A percentile compares a stretch with the other conserved stretches of the same genome.
phyloP scores from a whole-genome alignment of 1,284 basidiomycete genomes.

The Rhodotorula mucilaginosa region DNA sequence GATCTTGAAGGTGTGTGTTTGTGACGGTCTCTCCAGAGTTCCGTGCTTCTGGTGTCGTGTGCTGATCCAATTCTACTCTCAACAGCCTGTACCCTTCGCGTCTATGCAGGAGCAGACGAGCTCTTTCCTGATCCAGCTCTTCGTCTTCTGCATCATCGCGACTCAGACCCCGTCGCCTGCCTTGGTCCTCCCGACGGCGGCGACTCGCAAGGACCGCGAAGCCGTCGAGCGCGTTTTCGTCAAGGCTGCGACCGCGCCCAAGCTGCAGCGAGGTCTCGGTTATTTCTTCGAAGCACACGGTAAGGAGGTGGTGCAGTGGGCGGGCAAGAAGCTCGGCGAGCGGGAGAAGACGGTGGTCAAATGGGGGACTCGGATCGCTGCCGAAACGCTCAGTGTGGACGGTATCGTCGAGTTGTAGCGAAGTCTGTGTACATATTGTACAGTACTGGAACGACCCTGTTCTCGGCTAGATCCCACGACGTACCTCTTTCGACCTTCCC shows the following conservation, averaged over 20 bases:
- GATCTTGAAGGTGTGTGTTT: conserved; percentile 69
- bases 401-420: conserved; percentile 45
- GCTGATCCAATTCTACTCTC: neutral
- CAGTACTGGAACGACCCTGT: neutral
- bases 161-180: conserved; percentile 69
- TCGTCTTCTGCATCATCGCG: conserved; percentile 66
- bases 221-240: conserved; percentile 70
- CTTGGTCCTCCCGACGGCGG: conserved; percentile 43
- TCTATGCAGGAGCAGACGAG: conserved; percentile 62
- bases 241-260: conserved; percentile 61
- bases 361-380: conserved; percentile 65
- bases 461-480: too few species aligned
- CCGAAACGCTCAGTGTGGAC: conserved; percentile 64
- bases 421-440: neutral
- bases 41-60: too few species aligned
- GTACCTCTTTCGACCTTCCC: too few species aligned
- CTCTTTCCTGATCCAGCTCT: conserved; percentile 66
- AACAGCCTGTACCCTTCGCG: conserved; percentile 79
- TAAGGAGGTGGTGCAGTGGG: conserved; percentile 49
- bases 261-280: conserved; percentile 64
- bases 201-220: conserved; percentile 50
- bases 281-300: conserved; percentile 61
- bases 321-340: conserved; percentile 51
- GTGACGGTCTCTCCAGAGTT: neutral
- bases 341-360: conserved; percentile 55